These are phyloP conservation scores for Nannizziopsis barbatae DNA, from an alignment of 2,329 filamentous ascomycete genomes.

Conservation along the genomic window DNA sequence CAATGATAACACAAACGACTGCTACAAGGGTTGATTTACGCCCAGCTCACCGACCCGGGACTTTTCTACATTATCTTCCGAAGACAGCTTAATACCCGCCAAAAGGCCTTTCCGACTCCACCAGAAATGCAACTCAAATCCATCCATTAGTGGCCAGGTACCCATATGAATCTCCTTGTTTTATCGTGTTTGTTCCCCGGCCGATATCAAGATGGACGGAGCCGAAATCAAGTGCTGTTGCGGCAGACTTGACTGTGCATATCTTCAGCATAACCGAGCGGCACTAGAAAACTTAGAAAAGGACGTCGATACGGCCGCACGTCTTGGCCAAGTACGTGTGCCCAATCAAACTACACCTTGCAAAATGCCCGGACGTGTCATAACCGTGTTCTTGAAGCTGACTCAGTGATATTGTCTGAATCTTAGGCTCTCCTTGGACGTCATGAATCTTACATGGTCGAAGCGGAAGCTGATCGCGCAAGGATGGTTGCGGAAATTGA, in stretches of 20 bases:
- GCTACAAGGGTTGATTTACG: too few species aligned
- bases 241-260: conserved; percentile 65
- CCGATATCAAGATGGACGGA: conserved; percentile 7
- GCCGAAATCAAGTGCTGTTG: conserved; percentile 59
- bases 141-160: neutral
- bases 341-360: conserved; percentile 3
- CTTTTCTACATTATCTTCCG: too few species aligned
- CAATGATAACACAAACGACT: too few species aligned
- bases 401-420: conserved; percentile 16
- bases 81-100: too few species aligned
- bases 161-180: neutral
- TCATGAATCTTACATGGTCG: conserved; percentile 88
- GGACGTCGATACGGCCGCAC: conserved; percentile 74
- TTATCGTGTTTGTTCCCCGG: neutral
- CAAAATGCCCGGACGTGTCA: conserved; percentile 4
- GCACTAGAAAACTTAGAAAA: conserved; percentile 72
- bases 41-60: too few species aligned
- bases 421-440: conserved; percentile 71
- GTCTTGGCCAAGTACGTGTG: conserved; percentile 70
- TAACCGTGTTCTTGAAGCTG: conserved; percentile 1
- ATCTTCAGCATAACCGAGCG: conserved; percentile 67
- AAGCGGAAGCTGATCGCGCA: conserved; percentile 73
- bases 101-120: too few species aligned
- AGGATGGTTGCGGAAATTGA: conserved; percentile 63
- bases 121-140: neutral